A percentile compares a stretch with the other conserved stretches of the same genome.
Evolutionary conservation across 2,329 filamentous ascomycete genomes (phyloP).

Genomic region (Didymella exigua): DNA sequence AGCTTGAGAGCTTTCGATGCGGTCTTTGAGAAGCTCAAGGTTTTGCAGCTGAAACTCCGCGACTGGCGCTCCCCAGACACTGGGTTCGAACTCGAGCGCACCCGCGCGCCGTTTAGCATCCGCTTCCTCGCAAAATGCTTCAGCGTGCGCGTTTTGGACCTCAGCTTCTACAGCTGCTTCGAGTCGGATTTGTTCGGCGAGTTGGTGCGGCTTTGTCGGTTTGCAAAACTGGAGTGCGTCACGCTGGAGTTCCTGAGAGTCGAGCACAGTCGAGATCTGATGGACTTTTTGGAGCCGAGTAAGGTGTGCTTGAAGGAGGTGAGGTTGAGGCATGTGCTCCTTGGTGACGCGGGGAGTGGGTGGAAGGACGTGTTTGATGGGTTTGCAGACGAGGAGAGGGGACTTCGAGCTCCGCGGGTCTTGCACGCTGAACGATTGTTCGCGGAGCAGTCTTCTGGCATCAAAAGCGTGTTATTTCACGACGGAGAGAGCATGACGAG

Average conservation of each 20-base stretch:
- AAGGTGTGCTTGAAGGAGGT: not conserved
- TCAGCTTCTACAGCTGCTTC: constrained; percentile 34
- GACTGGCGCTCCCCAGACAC: constrained; percentile 35
- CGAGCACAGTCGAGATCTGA: not conserved
- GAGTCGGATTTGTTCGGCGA: constrained; percentile 31
- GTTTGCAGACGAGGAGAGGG: not conserved
- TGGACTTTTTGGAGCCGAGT: not conserved
- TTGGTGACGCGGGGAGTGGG: not conserved
- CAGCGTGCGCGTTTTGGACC: constrained; percentile 21
- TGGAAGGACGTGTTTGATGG: not conserved
- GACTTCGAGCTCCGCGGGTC: not conserved
- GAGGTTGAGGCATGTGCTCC: not conserved
- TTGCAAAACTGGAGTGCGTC: not conserved
- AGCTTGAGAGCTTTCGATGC: not conserved
- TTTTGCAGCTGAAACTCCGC: constrained; percentile 31
- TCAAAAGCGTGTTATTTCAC: not conserved
- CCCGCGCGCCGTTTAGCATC: constrained; percentile 32
- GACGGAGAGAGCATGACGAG: not conserved
- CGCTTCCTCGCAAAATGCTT: constrained; percentile 35
- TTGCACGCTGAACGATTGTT: not conserved
- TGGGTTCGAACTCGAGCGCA: constrained; percentile 29
- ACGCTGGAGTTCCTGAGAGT: not conserved
- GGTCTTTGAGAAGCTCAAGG: constrained; percentile 6
- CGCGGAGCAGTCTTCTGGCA: not conserved
- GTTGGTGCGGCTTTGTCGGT: constrained; percentile 19